These are phyloP conservation scores for Hymenoscyphus fraxineus DNA, from an alignment of 2,329 filamentous ascomycete genomes.

Conservation along the genomic window DNA sequence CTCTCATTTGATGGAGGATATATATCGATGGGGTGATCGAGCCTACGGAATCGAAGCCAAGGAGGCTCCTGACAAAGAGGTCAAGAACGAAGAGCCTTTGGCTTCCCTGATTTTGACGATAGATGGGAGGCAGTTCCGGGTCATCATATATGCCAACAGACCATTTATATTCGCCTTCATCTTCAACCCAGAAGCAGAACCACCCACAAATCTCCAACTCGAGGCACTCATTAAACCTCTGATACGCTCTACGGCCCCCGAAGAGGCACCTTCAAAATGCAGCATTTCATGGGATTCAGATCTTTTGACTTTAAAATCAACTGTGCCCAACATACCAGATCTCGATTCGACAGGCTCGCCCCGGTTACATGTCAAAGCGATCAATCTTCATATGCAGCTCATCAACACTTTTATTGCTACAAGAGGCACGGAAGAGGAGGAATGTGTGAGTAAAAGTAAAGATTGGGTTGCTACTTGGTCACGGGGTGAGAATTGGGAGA, in stretches of 20 bases:
- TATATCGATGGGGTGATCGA: constrained; percentile 78
- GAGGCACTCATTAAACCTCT: constrained; percentile 55
- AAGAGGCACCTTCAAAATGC: constrained; percentile 44
- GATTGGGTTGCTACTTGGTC: constrained; percentile 1
- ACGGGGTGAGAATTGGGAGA: not conserved
- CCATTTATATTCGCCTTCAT: constrained; percentile 78
- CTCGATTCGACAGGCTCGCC: constrained; percentile 32
- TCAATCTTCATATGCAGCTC: constrained; percentile 63
- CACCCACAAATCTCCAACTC: constrained; percentile 58
- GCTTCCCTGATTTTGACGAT: constrained; percentile 5
- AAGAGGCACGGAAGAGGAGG: constrained; percentile 15
- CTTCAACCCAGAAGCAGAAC: constrained; percentile 59
- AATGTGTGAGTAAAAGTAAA: not conserved
- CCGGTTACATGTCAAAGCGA: constrained; percentile 60
- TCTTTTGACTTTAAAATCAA: constrained; percentile 55
- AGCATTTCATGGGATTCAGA: constrained; percentile 61
- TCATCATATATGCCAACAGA: constrained; percentile 68
- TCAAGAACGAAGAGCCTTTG: constrained; percentile 4
- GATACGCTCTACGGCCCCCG: constrained; percentile 46
- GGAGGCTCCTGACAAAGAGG: constrained; percentile 36
- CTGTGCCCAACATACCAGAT: constrained; percentile 62
- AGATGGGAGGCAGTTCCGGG: constrained; percentile 50
- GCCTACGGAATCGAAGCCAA: constrained; percentile 68
- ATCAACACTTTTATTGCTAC: constrained; percentile 53
- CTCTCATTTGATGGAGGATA: constrained; percentile 81